Evolutionary conservation across 1,284 basidiomycete genomes (phyloP), one percentile per base, ranked within the genome.

Genomic region (Austroboletus niveus): DNA sequence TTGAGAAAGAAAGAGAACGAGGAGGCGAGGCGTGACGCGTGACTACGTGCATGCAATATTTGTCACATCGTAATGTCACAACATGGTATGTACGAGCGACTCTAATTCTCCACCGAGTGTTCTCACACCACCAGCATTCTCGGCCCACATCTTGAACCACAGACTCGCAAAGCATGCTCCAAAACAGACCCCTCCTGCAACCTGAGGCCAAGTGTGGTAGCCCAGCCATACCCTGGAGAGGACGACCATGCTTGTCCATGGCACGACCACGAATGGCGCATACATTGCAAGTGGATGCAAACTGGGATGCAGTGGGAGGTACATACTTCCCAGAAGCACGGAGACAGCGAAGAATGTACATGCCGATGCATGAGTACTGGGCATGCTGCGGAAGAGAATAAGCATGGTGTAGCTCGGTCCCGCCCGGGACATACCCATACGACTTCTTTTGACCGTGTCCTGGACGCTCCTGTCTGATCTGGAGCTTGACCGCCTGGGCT

Each of bases 351-450:
- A 90, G 70, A 81, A 94, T 1, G 80, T 76, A 57, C 91, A 87
- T 1, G 79, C 76, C 4, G 89, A 87, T 5, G 90, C 88, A 66
- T 95, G 92, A 3, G 92, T 94, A 48, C 87, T 91, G 4, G 92
- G 92, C 91, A 94, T 94, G 4, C 90, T 91, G 63, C 55, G 53
- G 14, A n/a, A 35, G 10, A 48, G 42, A 57, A 51, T 47, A 43
- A 8, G 17, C 12, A 32, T 40, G n/a, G 47, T 14, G 27, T 14
- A 42, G 20, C 31, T 11, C 7, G 54, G 51, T 39, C 63, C 56
- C 12, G 40, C 55, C 14, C 47, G 39, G 27, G 43, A 66, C 80
- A 42, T 58, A 87, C 87, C 87, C 87, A 63, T 85, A 89, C 5
- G 79, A 73, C 45, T 72, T 74, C 63, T 84, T 88, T 48, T 70